Percentiles rank a stretch among this genome's conserved stretches.
Evolutionary conservation across 345 rosid species (phyloP).

Genomic region (Capsella bursapastoris): DNA sequence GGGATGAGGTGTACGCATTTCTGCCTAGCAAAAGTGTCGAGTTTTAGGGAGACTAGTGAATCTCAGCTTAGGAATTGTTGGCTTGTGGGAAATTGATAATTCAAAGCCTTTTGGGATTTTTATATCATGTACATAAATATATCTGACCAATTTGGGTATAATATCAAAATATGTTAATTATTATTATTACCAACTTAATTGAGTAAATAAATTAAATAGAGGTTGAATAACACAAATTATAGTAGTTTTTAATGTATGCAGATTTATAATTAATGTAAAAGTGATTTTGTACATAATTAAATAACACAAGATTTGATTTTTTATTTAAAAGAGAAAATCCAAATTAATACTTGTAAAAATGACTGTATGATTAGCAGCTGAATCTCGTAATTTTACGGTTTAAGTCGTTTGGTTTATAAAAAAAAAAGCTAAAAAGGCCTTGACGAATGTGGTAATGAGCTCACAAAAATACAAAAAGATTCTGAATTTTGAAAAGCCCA

Average conservation of each 20-base stretch:
- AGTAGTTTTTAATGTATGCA: not conserved
- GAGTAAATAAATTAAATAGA: not conserved
- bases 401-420: not conserved
- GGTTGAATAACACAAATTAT: not conserved
- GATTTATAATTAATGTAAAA: not conserved
- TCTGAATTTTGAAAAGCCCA: constrained; percentile 18
- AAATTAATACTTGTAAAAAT: not conserved
- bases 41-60: constrained; percentile 56
- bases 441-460: constrained; percentile 2
- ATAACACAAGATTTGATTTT: not conserved
- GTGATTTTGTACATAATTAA: not conserved
- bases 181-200: no score
- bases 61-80: constrained; percentile 71
- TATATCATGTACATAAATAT: not conserved
- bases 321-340: not conserved
- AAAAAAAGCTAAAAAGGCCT: constrained; percentile 15
- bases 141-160: not conserved
- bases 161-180: not conserved
- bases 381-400: not conserved
- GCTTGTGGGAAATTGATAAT: constrained; percentile 46
- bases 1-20: constrained; percentile 70
- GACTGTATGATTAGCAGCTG: not conserved
- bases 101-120: not conserved
- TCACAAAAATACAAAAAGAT: constrained; percentile 3
- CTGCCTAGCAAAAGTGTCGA: constrained; percentile 65